Conservation (phyloP, 2,329 filamentous ascomycete species). For the Corniculantispora saksenae region DNA sequence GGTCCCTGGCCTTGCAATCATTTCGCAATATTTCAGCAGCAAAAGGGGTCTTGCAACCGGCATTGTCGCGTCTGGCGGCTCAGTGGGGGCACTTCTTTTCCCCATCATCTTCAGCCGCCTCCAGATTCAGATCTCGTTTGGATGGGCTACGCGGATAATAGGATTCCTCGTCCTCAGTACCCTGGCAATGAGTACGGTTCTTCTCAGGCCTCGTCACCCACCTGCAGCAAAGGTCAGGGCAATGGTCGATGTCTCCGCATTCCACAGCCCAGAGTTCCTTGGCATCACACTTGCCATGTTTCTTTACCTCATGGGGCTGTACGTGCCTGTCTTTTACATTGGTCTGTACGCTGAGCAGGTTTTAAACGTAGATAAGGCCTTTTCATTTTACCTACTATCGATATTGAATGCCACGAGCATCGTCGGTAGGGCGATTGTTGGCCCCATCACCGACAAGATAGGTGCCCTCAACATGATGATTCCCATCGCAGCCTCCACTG, state of each 20-base stretch:
- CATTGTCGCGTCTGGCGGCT: conserved; percentile 35
- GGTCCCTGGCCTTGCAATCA: conserved; percentile 37
- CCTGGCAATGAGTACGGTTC: conserved; percentile 35
- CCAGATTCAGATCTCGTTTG: conserved; percentile 54
- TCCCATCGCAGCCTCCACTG: conserved; percentile 34
- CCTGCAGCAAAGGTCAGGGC: conserved; percentile 33
- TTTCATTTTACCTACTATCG: conserved; percentile 49
- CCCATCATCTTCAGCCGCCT: conserved; percentile 42
- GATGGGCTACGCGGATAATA: conserved; percentile 50
- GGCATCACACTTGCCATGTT: conserved; percentile 37
- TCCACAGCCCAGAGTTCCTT: conserved; percentile 40
- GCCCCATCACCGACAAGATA: conserved; percentile 43
- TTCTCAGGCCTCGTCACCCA: conserved; percentile 34
- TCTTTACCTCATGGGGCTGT: conserved; percentile 47
- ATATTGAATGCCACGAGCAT: conserved; percentile 54
- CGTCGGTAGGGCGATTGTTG: conserved; percentile 49
- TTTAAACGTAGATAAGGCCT: conserved; percentile 39
- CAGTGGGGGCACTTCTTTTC: conserved; percentile 42
- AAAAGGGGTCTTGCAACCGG: conserved; percentile 35
- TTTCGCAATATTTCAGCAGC: conserved; percentile 43
- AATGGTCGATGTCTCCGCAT: conserved; percentile 35
- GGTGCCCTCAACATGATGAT: conserved; percentile 44
- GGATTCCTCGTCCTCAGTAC: conserved; percentile 45
- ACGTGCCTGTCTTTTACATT: conserved; percentile 52
- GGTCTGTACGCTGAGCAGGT: conserved; percentile 42